Conservation (phyloP, 2,329 filamentous ascomycete genomes). For the Parastagonospora avenae region DNA sequence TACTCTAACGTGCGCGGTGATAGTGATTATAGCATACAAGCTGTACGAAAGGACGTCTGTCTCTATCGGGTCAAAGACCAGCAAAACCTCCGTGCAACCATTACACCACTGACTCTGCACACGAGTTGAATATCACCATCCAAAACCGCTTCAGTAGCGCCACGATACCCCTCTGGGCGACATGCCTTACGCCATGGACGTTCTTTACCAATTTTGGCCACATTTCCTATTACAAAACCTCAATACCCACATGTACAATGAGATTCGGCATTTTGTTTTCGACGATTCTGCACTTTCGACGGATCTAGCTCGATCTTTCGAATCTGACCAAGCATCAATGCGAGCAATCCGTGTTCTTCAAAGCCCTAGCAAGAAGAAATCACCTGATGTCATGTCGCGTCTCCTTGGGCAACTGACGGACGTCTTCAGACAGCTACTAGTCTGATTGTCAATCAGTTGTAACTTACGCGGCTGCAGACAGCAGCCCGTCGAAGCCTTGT, state of each 20-base stretch:
- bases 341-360: constrained; percentile 56
- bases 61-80: constrained; percentile 60
- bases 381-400: constrained; percentile 59
- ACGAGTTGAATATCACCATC: constrained; percentile 58
- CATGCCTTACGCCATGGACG: constrained; percentile 64
- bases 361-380: constrained; percentile 59
- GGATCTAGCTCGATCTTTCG: constrained; percentile 62
- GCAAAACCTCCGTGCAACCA: constrained; percentile 48
- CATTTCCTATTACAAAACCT: constrained; percentile 75
- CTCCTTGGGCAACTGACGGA: too few relatives aligned
- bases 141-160: constrained; percentile 57
- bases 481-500: constrained; percentile 22
- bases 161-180: constrained; percentile 49
- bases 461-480: constrained; percentile 42
- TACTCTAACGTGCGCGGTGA: constrained; percentile 64
- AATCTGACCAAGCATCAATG: constrained; percentile 71
- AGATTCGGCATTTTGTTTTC: constrained; percentile 71
- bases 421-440: too few relatives aligned
- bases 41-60: constrained; percentile 51
- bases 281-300: constrained; percentile 60
- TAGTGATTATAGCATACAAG: constrained; percentile 54
- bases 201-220: constrained; percentile 76
- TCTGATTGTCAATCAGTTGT: too few relatives aligned
- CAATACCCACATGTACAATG: constrained; percentile 75
- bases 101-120: constrained; percentile 52